Evolutionary conservation across 108 stramenopile species (phyloP), one percentile per base, ranked within the genome.

Genomic region (Pelagomonas calceolata): DNA sequence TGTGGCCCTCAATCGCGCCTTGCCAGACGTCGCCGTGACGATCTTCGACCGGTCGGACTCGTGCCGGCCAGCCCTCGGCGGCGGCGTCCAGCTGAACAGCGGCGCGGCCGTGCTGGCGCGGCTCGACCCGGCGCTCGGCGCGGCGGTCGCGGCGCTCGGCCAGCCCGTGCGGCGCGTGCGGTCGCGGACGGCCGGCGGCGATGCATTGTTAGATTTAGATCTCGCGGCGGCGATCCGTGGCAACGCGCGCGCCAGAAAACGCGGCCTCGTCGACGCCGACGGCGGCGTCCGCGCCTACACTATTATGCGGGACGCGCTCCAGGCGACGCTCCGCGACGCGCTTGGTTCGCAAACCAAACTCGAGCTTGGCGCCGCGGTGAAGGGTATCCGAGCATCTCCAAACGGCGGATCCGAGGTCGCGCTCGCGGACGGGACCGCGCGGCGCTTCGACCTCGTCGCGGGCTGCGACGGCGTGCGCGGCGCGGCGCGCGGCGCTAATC

Each of bases 381-480:
- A 12, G 9, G 39, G 9, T 12, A 43, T 12, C 9, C 39, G 39
- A 12, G 9, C 9, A 43, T 12, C 9, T 12, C 39, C 9, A 43
- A 43, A 5, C 9, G 39, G 39, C 39, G 39, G 39, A 5, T 5
- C 39, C 9, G 39, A 43, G 39, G 51, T 60, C 51, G 21, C 4
- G 21, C 51, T 60, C 51, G 51, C 18, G 51, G 51, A 60, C 51
- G 39, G 39, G 9, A 5, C 9, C 39, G 39, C 39, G 9, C 9
- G 5, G 9, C 9, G 9, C 39, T 92, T 87, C 76, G 91, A 92
- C 68, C 39, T 90, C 32, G 84, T 92, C 15, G 75, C 89, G 44
- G 92, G 92, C 65, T 88, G 88, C 74, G 92, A 92, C 77, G 92
- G 92, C 3, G 71, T 92, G 30, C 70, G 82, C 64, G 85, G 84